Evolutionary conservation across 202 grass and related monocot genomes (phyloP), one percentile per base, ranked within the genome.

Genomic region (Miscanthus sacchariflorus): DNA sequence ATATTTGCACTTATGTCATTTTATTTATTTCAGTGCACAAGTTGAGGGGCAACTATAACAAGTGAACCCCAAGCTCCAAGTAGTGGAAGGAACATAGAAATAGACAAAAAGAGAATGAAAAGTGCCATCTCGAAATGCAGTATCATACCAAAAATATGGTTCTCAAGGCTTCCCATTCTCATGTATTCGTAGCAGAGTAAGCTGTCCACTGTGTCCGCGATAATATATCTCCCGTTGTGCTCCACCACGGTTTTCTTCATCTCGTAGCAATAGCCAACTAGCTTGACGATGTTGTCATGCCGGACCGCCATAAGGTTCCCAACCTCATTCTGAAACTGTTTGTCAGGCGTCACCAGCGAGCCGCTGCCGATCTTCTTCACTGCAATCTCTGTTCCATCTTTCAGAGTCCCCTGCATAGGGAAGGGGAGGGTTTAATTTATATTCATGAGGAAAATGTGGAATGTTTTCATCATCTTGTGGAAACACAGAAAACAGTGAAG

Each of bases 131-230:
- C 28, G 28, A 30, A 30, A 30, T 30, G 28, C 28, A 30, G 28
- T 30, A 54, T 54, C 50, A 54, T 54, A 54, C 77, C 82, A 75
- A 64, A 74, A 23, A 84, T 56, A 33, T 64, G 19, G 0, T 63
- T 13, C 0, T 75, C 54, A 65, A 84, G 82, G 39, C 2, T 84
- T 19, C 40, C 40, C 10, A n/a, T 35, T 3, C 3, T 56, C 8
- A 23, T 6, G 30, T 46, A 84, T 3, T 46, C 70, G 5, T 84
- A 84, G 54, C 82, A 84, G 70, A 84, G 71, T 21, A 65, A 75
- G 2, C 5, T 46, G 14, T 74, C 82, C 9, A 8, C 19, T 17
- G 1, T 30, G 12, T 81, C 65, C 2, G 33, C 42, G 12, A n/a
- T 6, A 0, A 81, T 48, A 39, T 70, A 70, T 82, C 25, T 50